A percentile compares a stretch with the other conserved stretches of the same genome.
These are phyloP conservation scores for Dillenia turbinata DNA, from an alignment of 164 flowering plant genomes.

Conservation along the genomic window DNA sequence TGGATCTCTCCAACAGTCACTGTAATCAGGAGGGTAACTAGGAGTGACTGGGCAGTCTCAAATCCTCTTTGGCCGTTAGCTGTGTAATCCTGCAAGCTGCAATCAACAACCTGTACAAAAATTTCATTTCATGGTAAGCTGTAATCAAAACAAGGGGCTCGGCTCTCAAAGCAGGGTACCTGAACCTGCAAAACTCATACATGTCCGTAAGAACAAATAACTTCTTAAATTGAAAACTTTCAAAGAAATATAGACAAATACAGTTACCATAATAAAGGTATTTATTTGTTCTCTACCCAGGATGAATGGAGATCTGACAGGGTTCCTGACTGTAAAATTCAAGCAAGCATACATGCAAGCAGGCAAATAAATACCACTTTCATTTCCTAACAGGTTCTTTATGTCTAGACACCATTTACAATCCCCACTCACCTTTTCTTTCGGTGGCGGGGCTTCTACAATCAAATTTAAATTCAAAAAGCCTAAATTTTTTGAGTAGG, in stretches of 20 bases:
- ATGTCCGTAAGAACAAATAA: conserved; percentile 24
- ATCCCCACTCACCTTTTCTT: too few relatives aligned
- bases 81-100: conserved; percentile 4
- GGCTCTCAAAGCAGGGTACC: conserved; percentile 52
- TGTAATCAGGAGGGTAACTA: too few relatives aligned
- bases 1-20: too few relatives aligned
- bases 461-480: too few relatives aligned
- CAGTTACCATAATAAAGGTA: conserved; percentile 3
- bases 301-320: not conserved
- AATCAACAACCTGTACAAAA: not conserved
- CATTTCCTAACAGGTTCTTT: too few relatives aligned
- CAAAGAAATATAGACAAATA: not conserved
- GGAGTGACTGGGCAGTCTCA: too few relatives aligned
- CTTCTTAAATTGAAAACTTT: not conserved
- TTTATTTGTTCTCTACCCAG: not conserved
- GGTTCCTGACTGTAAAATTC: not conserved
- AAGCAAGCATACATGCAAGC: conserved; percentile 4
- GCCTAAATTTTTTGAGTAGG: too few relatives aligned
- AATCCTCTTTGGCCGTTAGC: too few relatives aligned
- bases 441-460: too few relatives aligned
- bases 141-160: conserved; percentile 23
- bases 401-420: too few relatives aligned
- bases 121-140: conserved; percentile 38
- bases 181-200: conserved; percentile 69
- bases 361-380: too few relatives aligned